Conservation (phyloP, 2,329 filamentous ascomycete species). For the Nectriaceae sp. region DNA sequence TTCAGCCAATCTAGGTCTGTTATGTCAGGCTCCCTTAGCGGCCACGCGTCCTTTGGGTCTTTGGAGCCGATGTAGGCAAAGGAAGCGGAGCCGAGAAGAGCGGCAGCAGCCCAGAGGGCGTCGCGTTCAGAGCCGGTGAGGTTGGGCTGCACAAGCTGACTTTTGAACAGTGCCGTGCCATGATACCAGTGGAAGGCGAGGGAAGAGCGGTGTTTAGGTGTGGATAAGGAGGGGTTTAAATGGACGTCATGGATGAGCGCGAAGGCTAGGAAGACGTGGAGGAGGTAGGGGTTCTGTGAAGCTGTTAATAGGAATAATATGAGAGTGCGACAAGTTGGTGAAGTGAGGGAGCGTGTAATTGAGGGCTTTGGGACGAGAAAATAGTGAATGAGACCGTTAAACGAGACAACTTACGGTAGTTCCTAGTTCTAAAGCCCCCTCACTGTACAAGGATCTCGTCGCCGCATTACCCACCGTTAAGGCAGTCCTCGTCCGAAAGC, state of each 20-base stretch:
- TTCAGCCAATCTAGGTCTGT: constrained; percentile 60
- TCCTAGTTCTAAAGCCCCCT: constrained; percentile 39
- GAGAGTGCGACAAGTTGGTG: no score
- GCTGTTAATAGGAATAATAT: neutral
- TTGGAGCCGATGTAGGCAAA: constrained; percentile 46
- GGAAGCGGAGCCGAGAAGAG: constrained; percentile 46
- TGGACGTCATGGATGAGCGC: constrained; percentile 56
- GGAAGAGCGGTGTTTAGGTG: constrained; percentile 26
- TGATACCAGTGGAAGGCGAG: constrained; percentile 51
- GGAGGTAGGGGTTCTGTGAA: constrained; percentile 50
- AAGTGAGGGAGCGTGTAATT: neutral
- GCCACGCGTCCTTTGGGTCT: constrained; percentile 53
- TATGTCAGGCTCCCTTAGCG: constrained; percentile 44
- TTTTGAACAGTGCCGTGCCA: constrained; percentile 49
- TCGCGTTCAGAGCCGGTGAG: constrained; percentile 43
- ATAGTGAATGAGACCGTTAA: neutral
- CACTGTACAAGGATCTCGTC: constrained; percentile 35
- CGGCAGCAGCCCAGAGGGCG: constrained; percentile 48
- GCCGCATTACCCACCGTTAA: constrained; percentile 38
- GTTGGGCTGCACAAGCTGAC: constrained; percentile 35
- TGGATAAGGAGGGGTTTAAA: constrained; percentile 25
- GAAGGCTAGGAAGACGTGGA: constrained; percentile 55
- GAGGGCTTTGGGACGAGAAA: neutral
- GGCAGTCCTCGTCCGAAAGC: constrained; percentile 46
- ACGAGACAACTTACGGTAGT: constrained; percentile 34